Evolutionary conservation across 1,284 basidiomycete genomes (phyloP), one percentile per base, ranked within the genome.

Genomic region (Trichosporon sp.): DNA sequence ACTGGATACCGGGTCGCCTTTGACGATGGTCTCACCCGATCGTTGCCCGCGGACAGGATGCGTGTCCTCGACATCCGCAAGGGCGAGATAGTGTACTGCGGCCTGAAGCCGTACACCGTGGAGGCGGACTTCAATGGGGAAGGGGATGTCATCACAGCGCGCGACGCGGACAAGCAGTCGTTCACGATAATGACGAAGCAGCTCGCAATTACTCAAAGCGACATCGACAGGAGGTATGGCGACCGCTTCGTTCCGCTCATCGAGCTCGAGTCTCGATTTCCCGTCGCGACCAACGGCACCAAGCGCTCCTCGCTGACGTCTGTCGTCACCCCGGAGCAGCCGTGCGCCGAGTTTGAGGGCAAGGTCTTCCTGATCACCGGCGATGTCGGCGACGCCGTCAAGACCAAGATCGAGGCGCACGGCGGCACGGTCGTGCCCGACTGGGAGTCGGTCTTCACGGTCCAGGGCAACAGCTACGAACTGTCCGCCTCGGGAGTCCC

Each of bases 381-480:
- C 31, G 60, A 51, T 15, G 64, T 23, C n/a, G 11, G 21, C 31
- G 32, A 67, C 63, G 11, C 12, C 1, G 13, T 88, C 25, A 77
- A 86, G 73, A 75, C 73, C 7, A 80, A 79, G 1, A 87, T 93
- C 73, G 85, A 83, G 72, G 77, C 76, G 3, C 79, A 85, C 15
- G 91, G 91, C 0, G 92, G 90, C 3, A 78, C 81, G 2, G 84
- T 92, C 4, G 78, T 90, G 23, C 87, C 89, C 11, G 87, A 91
- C 69, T 90, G 91, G 87, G 82, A 85, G 13, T 85, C 85, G n/a
- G 78, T 93, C n/a, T 86, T 92, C 75, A 78, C 53, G 15, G 62
- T 70, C 44, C n/a, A 13, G 5, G 62, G 64, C 44, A 34, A 65
- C 25, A 23, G 31, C 11, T 66, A 68, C 56, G 58, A 66, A 25